Evolutionary conservation across 768 basidiomycete species (phyloP), one percentile per base, ranked within the genome.

Genomic region (Sistotremastrum suecicum): DNA sequence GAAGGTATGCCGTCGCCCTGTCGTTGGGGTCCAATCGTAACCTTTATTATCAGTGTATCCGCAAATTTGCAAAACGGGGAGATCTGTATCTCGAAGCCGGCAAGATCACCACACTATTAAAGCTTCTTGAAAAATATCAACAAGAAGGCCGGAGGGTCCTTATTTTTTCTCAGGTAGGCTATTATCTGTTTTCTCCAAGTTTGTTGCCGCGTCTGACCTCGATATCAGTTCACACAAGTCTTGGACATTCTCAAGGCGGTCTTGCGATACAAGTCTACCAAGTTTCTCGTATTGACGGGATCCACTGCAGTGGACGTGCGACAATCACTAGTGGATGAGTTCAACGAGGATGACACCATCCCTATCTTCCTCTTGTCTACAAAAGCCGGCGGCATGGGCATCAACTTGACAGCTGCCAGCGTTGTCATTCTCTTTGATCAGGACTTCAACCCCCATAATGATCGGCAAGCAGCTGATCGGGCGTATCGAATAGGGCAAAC

Each of bases 351-450:
- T 55, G 74, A 78, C 35, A 71, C 76, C 11, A 94, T 99, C 53
- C 71, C 80, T 8, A 81, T 95, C 37, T 98, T 98, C 63, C 70
- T 94, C 7, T 68, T 91, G 2, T 91, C 90, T 2, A 92, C 90
- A 0, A 90, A 89, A 63, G 91, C 91, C 3, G 91, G 87, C 12
- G 87, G 84, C 6, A 89, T 90, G 86, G 92, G 94, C 4, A 92
- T 99, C 59, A 99, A 99, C 60, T 63, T 99, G 52, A 94, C 88
- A 1, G 90, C 91, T 2, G 92, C 94, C 1, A 91, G 86, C 39
- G 90, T 91, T 36, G 94, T 99, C 37, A 84, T 98, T 56, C 84
- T 91, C 83, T 95, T 91, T 58, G 94, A 99, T 59, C 91, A 94
- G 58, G 94, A 98, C 60, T 99, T 97, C 65, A 98, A 98, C 60